These are phyloP conservation scores for Marchantia polymorpha DNA, from an alignment of 225 moss, liverwort and hornwort species.

Conservation along the genomic window DNA sequence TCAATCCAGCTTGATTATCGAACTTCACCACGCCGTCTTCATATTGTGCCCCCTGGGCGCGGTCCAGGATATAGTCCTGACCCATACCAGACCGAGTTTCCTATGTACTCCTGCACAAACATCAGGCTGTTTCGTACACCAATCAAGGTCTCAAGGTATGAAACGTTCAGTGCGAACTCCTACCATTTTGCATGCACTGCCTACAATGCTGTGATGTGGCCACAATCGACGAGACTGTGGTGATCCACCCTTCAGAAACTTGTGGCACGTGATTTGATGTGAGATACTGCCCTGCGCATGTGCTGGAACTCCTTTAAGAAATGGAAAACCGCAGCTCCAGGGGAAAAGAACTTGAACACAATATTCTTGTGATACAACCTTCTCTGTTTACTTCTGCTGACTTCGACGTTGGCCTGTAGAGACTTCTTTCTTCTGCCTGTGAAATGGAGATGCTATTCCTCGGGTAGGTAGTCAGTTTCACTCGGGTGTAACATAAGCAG, in stretches of 20 bases:
- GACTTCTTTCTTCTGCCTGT: not conserved
- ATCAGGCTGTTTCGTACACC: not conserved
- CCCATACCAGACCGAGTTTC: not conserved
- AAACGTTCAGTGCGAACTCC: not conserved
- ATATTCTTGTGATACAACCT: not conserved
- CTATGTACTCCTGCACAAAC: not conserved
- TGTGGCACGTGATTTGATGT: not conserved
- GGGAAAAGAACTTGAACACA: not conserved
- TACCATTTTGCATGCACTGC: not conserved
- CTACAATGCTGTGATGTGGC: not conserved
- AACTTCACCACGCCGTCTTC: not conserved
- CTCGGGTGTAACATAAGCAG: slow-evolving; percentile 87
- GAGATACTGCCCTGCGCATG: not conserved
- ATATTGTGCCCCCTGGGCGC: no score
- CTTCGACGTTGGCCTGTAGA: not conserved
- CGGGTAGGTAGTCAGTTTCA: slow-evolving; percentile 19
- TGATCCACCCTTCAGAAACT: not conserved
- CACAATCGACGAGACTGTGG: not conserved
- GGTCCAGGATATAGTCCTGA: not conserved
- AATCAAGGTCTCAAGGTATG: not conserved
- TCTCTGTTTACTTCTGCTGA: not conserved
- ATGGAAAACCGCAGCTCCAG: not conserved
- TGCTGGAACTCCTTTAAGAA: not conserved
- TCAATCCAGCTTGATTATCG: not conserved
- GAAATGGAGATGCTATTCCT: not conserved